phyloP scores from a whole-genome alignment of 768 basidiomycete species.

The Neoboletus subvelutipes region DNA sequence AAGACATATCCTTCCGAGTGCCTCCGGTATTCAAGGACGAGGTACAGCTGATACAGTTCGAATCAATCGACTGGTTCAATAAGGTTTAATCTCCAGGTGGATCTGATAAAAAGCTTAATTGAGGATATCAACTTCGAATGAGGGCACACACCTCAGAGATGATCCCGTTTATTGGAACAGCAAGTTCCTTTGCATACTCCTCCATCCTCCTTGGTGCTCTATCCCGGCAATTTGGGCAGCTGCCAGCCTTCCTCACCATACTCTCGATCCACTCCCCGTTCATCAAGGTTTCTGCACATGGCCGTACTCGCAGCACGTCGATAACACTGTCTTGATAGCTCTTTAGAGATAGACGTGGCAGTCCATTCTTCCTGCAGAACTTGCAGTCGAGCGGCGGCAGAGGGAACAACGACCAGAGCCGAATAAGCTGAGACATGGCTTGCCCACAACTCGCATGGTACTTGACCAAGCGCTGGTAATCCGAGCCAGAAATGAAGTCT shows the following conservation, averaged over 20 bases:
- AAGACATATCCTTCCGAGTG: constrained; percentile 1
- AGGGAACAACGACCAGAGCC: constrained; percentile 33
- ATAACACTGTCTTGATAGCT: constrained; percentile 36
- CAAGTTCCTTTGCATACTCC: constrained; percentile 30
- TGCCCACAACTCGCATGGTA: constrained; percentile 36
- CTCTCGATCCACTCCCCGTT: constrained; percentile 33
- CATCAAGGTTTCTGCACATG: constrained; percentile 31
- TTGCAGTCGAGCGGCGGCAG: constrained; percentile 35
- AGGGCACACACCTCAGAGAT: constrained; percentile 27
- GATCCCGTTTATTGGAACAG: constrained; percentile 28
- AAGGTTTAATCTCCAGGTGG: constrained; percentile 29
- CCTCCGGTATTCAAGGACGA: not conserved
- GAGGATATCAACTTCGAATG: not conserved
- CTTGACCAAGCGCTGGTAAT: constrained; percentile 37
- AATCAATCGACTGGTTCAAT: constrained; percentile 22
- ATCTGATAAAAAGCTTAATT: constrained; percentile 16
- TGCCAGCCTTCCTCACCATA: constrained; percentile 32
- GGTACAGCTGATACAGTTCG: constrained; percentile 11
- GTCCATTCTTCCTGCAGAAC: constrained; percentile 35
- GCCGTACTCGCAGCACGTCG: constrained; percentile 32
- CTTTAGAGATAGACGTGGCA: constrained; percentile 32
- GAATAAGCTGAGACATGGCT: constrained; percentile 34
- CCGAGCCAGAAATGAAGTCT: constrained; percentile 37
- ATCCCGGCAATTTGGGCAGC: constrained; percentile 29
- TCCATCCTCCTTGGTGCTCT: constrained; percentile 32